Evolutionary conservation across 208 protist genomes (phyloP).

Genomic region (Phytomonas sp.): DNA sequence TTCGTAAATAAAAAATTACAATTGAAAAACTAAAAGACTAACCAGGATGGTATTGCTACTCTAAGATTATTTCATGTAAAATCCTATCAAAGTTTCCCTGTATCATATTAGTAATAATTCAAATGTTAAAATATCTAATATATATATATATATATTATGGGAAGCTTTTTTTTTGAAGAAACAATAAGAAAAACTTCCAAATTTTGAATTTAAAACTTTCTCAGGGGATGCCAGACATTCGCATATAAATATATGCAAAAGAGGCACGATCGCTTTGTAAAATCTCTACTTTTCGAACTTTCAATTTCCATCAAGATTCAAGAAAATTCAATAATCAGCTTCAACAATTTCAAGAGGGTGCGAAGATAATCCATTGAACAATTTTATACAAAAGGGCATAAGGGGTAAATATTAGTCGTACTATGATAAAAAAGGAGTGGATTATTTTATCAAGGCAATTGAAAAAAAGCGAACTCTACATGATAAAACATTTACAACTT

Average conservation of each 20-base stretch:
- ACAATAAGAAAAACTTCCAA: neutral
- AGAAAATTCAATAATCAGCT: neutral
- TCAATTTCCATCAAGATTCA: neutral
- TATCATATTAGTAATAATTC: neutral
- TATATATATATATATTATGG: neutral
- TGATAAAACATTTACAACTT: slow-evolving; percentile 40
- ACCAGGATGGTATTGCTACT: neutral
- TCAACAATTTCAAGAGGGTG: neutral
- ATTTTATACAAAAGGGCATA: neutral
- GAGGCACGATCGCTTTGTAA: neutral
- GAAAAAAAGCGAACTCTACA: slow-evolving; percentile 18
- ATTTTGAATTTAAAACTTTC: neutral
- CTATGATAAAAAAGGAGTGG: neutral
- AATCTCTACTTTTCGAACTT: neutral
- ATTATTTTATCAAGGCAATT: neutral
- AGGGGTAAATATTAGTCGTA: neutral
- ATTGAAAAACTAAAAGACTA: neutral
- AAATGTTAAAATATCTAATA: neutral
- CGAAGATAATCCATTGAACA: neutral
- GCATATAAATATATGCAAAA: neutral
- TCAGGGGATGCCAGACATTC: neutral
- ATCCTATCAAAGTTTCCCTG: neutral
- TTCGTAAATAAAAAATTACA: neutral
- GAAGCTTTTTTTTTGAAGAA: neutral
- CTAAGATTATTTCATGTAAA: neutral